Conservation (phyloP, 192 early-diverging fungal genomes). For the Dimargaris xerosporica region DNA sequence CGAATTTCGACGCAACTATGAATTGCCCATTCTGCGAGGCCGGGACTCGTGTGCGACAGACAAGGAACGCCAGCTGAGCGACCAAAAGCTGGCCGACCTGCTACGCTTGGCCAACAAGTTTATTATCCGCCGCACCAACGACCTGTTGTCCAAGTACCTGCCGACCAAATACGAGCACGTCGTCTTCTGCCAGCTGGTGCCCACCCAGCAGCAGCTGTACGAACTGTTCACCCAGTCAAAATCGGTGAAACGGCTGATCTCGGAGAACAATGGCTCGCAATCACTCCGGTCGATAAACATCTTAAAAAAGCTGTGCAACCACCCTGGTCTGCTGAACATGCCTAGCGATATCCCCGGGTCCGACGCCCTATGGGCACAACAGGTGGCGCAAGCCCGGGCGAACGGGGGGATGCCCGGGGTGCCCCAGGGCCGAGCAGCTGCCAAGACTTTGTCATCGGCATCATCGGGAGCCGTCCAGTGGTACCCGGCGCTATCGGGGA, state of each 20-base stretch:
- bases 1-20: slow-evolving; percentile 87
- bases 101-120: slow-evolving; percentile 79
- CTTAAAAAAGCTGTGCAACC: slow-evolving; percentile 95
- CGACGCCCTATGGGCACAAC: slow-evolving; percentile 31
- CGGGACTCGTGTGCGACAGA: slow-evolving; percentile 81
- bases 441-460: not conserved
- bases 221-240: slow-evolving; percentile 60
- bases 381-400: not conserved
- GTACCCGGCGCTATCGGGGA: slow-evolving; percentile 69
- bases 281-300: slow-evolving; percentile 81
- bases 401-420: not conserved
- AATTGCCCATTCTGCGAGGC: slow-evolving; percentile 85
- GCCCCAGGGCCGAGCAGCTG: not conserved
- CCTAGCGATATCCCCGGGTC: slow-evolving; percentile 41
- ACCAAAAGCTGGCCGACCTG: slow-evolving; percentile 74
- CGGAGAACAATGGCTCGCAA: slow-evolving; percentile 45
- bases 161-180: slow-evolving; percentile 97
- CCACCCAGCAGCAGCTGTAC: slow-evolving; percentile 68
- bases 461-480: slow-evolving; percentile 9
- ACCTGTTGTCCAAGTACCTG: slow-evolving; percentile 91
- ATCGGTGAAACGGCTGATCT: slow-evolving; percentile 21
- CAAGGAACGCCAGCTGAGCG: slow-evolving; percentile 56
- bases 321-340: slow-evolving; percentile 75
- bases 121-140: slow-evolving; percentile 94
- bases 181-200: slow-evolving; percentile 79